Percentiles rank a stretch among this genome's conserved stretches.
Conservation (phyloP, 305 asterid genomes). For the Fraxinus latifolia region DNA sequence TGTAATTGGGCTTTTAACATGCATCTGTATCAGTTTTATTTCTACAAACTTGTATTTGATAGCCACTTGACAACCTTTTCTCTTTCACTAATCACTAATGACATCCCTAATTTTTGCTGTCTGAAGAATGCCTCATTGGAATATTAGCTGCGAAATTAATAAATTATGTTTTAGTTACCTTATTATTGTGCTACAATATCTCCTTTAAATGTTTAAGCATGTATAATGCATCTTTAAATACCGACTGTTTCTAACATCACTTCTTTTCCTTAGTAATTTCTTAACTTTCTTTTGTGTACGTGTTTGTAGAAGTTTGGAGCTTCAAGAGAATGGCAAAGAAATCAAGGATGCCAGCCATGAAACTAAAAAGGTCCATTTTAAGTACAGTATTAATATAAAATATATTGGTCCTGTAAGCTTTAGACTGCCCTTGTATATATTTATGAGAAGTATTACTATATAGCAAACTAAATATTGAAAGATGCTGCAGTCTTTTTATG, state of each 20-base stretch:
- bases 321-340: conserved; percentile 39
- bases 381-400: background rate
- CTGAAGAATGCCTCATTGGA: background rate
- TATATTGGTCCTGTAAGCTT: conserved; percentile 14
- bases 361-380: conserved; percentile 47
- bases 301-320: conserved; percentile 43
- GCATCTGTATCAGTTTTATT: background rate
- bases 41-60: background rate
- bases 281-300: conserved; percentile 16
- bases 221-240: conserved; percentile 3
- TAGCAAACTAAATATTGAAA: background rate
- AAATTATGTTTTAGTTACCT: conserved; percentile 3
- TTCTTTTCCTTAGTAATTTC: conserved; percentile 11
- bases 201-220: conserved; percentile 14
- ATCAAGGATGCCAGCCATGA: conserved; percentile 35
- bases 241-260: conserved; percentile 4
- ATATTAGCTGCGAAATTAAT: background rate
- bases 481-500: background rate
- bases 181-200: background rate
- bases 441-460: conserved; percentile 9
- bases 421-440: background rate
- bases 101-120: background rate
- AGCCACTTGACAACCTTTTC: background rate
- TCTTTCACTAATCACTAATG: background rate
- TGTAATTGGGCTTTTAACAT: background rate